Base-by-base conservation (phyloP, 495 filamentous ascomycete species). In the Podospora bellae-mahoneyi region DNA sequence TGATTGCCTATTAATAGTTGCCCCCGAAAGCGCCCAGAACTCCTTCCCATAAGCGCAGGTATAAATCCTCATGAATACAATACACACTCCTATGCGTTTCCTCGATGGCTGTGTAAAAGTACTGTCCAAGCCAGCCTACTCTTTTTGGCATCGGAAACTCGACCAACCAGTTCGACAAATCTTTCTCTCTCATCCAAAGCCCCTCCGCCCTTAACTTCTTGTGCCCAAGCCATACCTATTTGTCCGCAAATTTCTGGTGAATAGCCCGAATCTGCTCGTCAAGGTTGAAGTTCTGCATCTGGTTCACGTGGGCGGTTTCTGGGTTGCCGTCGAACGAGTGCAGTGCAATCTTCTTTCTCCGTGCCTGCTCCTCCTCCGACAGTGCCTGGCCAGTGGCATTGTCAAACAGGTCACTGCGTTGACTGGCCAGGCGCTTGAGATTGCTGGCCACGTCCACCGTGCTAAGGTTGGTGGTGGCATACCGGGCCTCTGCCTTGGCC, bases 361-460 rank as follows among this genome's bases (percentile, higher is more conserved):
- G 81, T 53, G 86, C 88, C 69, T 85, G 82, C 79, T 96, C 93
- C 72, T 96, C 93, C 61, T 90, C 89, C 0, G 85, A 79, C 39
- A 92, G 78, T 19, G 86, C 80, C 73, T 89, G 82, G 2, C 91
- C 90, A 0, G 89, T 88, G 23, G 85, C 84, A 4, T 84, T 84
- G 72, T 99, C 94, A 75, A 97, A 97, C n/a, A 97, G 84, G 75
- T 99, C 95, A 69, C 85, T 89, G 39, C 95, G 87, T 75, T 96
- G 92, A 64, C 89, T 92, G n/a, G 94, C 93, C 32, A 98, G 85
- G n/a, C 95, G 91, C 81, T 98, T 98, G 68, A 99, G 84, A 73
- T 99, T 98, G 75, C 90, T 91, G 67, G 93, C 94, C 28, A 96
- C 94, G 72, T 97, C 94, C 39, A 83, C 84, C 18, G 92, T 96